Conservation (phyloP, 805 yeast genomes). For the Barnettozyma wickerhamii region DNA sequence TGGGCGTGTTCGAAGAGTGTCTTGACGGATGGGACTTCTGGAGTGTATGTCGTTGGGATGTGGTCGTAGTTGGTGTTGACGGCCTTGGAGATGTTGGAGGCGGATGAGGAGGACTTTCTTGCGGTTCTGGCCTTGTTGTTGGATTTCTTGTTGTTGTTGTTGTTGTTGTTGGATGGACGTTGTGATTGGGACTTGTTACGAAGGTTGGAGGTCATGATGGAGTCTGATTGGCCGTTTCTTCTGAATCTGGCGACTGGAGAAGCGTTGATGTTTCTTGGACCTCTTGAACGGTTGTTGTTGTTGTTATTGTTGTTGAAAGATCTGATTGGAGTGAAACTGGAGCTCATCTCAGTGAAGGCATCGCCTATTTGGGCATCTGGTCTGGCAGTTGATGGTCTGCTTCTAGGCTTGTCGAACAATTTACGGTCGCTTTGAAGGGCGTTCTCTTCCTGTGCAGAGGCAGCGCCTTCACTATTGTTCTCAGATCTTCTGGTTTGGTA, state of each 20-base stretch:
- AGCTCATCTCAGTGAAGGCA: constrained; percentile 6
- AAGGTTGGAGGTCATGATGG: constrained; percentile 4
- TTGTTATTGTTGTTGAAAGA: neutral
- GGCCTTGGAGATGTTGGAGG: neutral
- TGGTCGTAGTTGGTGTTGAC: constrained; percentile 18
- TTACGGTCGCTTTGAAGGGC: neutral
- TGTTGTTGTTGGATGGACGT: neutral
- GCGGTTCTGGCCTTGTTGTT: neutral
- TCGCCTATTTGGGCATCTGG: neutral
- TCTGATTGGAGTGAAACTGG: constrained; percentile 2
- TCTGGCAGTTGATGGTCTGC: neutral
- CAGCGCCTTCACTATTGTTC: neutral
- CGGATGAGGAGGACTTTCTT: constrained; percentile 1
- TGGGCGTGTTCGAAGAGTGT: constrained; percentile 13
- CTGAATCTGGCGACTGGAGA: too few relatives aligned
- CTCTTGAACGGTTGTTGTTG: neutral
- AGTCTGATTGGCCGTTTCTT: constrained; percentile 2
- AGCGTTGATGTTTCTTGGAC: constrained; percentile 7
- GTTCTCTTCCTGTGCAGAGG: too few relatives aligned
- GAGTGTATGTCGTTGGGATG: constrained; percentile 16
- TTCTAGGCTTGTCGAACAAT: constrained; percentile 1
- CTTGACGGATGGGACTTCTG: constrained; percentile 17
- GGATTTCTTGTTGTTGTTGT: neutral
- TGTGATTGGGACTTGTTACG: constrained; percentile 1
- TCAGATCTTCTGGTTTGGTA: neutral